phyloP scores from a whole-genome alignment of 1,139 yeast genomes.

The Yamadazyma friedrichii region DNA sequence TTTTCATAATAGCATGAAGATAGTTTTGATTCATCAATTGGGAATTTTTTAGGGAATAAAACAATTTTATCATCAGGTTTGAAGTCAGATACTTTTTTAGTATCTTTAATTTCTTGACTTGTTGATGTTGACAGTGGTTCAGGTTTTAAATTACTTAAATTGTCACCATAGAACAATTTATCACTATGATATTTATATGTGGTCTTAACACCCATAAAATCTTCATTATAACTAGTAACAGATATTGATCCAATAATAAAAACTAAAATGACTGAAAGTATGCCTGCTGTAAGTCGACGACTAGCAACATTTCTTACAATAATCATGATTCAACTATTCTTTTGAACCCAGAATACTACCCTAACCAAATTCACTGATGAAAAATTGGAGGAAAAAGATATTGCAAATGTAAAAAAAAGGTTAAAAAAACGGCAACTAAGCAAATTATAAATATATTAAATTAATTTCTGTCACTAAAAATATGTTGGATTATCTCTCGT shows the following conservation, averaged over 20 bases:
- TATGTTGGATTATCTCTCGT: too few species aligned
- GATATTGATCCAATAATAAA: not conserved
- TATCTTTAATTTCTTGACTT: not conserved
- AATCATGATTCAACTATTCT: not conserved
- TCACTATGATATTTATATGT: not conserved
- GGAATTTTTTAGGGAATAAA: slow-evolving; percentile 17
- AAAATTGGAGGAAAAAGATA: too few species aligned
- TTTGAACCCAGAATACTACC: too few species aligned
- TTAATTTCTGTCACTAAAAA: too few species aligned
- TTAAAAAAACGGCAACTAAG: too few species aligned
- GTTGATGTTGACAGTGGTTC: not conserved
- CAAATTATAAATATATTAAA: too few species aligned
- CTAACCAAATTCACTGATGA: too few species aligned
- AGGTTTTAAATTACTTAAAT: not conserved
- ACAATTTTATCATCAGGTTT: slow-evolving; percentile 7
- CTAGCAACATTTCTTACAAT: slow-evolving; percentile 2
- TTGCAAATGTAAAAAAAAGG: too few species aligned
- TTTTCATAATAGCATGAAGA: slow-evolving; percentile 8
- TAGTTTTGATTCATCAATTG: slow-evolving; percentile 7
- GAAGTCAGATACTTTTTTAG: not conserved
- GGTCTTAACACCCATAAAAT: slow-evolving; percentile 4
- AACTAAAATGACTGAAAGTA: slow-evolving; percentile 1
- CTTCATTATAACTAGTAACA: slow-evolving; percentile 3
- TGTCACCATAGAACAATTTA: too few species aligned
- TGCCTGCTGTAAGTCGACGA: not conserved